Evolutionary conservation across 495 filamentous ascomycete species (phyloP), one percentile per base, ranked within the genome.

Genomic region (Annulohypoxylon nitens): DNA sequence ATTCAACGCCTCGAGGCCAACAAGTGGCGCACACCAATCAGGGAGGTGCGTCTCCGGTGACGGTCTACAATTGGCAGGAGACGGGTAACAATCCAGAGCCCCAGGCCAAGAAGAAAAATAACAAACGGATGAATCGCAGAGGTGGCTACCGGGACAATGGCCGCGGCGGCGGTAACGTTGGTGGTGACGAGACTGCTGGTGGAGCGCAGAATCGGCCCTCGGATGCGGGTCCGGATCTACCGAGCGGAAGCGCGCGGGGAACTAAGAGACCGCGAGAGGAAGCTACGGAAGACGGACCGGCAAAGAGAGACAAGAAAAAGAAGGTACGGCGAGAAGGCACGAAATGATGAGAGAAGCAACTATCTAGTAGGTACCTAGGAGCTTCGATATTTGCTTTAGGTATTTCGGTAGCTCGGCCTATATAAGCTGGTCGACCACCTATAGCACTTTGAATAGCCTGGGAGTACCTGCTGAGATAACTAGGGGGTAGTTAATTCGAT

Each of bases 211-310:
- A 11, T 8, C 3, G 20, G 16, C 25, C 47, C 50, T 54, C 50
- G n/a, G 30, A 37, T 57, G 33, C 2, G 30, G 30, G 30, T 30
- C 30, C n/a, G 6, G 33, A 1, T 20, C 53, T 33, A 37, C 53
- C 33, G 8, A 33, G 53, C 33, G 53, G n/a, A 37, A 33, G 4
- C 26, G 53, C 16, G 16, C 53, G 30, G 0, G 53, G 33, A 20
- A 36, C 16, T 57, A 57, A 57, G 53, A 37, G 30, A 7, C n/a
- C 53, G 2, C 53, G 30, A n/a, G 30, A 57, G 8, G 33, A 57
- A 3, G 30, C 33, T 33, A 33, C 30, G 14, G 53, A 20, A 7
- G 53, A 57, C 8, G 30, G 37, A 33, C 10, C 11, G 53, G 33
- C n/a, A 10, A 39, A 30, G 50, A 33, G 3, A 9, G 53, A 20